Evolutionary conservation across 345 rosid species (phyloP), one percentile per base, ranked within the genome.

Genomic region (Mallotus nudiflorus): DNA sequence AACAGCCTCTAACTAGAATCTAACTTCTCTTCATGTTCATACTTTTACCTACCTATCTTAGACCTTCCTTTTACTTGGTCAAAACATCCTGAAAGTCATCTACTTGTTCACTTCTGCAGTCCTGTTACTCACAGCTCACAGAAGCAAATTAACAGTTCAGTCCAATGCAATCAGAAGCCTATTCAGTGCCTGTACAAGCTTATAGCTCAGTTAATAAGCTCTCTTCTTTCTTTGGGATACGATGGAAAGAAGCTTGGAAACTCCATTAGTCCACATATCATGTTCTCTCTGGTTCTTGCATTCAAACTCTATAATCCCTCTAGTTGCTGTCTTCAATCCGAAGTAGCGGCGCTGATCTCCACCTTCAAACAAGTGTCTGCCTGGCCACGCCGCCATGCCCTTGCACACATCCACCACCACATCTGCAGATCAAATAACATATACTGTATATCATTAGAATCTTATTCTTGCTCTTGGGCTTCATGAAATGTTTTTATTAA

Each of bases 361-460:
- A 6, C 79, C 80, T 16, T 91, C 83, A n/a, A 88, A 82, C 50
- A 90, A 59, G 68, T 87, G 91, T 75, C 99, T 87, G 11, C 97
- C 99, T 0, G 97, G 88, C 97, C 96, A 95, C 20, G 99, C 92
- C 6, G 95, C 80, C 84, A 91, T 67, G 76, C 90, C 92, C 71
- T 79, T 86, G 82, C 81, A 80, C 48, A 91, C 96, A 56, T 85
- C 97, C 65, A 85, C 14, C 40, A 95, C 91, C 60, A 84, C 82
- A 82, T 82, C 97, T 91, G 90, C 74, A 70, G 27, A 35, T 3
- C 69, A 67, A 50, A 25, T 19, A 29, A 53, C 10, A 46, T 15
- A n/a, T n/a, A n/a, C n/a, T n/a, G n/a, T n/a, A n/a, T n/a, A 13
- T 29, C 13, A 19, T 14, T n/a, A 11, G 27, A 45, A 3, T 25